Base-by-base conservation (phyloP, 1,139 yeast species). In the Yarrowia galli region DNA sequence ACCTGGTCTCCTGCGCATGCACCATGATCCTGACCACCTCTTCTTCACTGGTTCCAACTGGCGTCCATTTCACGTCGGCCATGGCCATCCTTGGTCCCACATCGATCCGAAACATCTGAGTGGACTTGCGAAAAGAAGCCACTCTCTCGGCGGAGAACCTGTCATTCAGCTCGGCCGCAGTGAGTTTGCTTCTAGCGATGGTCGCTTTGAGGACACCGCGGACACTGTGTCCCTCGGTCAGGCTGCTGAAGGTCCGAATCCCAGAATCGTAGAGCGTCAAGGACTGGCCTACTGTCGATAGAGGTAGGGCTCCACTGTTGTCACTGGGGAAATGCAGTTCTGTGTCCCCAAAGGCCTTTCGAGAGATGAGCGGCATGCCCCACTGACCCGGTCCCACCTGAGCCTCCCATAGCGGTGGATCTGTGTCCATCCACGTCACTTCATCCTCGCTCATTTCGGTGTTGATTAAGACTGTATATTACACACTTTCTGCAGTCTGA, bases 301-400 rank as follows among this genome's bases (percentile, higher is more conserved):
- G 48, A 6, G 48, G 48, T 5, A 42, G 49, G 16, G 10, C 15
- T 10, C 10, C 8, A 10, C 12, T 25, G 48, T 56, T 40, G n/a
- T 4, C 38, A 15, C 23, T 6, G 4, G 48, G 36, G 20, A 2
- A 56, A 25, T 56, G 63, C n/a, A 22, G 9, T 5, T 56, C 63
- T 2, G 38, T 3, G 48, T 56, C 63, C n/a, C 63, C 63, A 25
- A 56, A 56, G 22, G 9, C 23, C 18, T 13, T 15, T 13, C 7
- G 38, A 3, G 63, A 40, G 16, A 56, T 16, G 49, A 56, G 28
- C 15, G 63, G 63, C 18, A 56, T 18, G 25, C 63, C 63, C 49
- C 49, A 42, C n/a, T 42, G 48, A 15, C 63, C 63, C 18, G 6
- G 5, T 6, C 63, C 63, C 12, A 42, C 48, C 63, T 56, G 48